Evolutionary conservation across 345 rosid species (phyloP).

Genomic region (Populus simonii): DNA sequence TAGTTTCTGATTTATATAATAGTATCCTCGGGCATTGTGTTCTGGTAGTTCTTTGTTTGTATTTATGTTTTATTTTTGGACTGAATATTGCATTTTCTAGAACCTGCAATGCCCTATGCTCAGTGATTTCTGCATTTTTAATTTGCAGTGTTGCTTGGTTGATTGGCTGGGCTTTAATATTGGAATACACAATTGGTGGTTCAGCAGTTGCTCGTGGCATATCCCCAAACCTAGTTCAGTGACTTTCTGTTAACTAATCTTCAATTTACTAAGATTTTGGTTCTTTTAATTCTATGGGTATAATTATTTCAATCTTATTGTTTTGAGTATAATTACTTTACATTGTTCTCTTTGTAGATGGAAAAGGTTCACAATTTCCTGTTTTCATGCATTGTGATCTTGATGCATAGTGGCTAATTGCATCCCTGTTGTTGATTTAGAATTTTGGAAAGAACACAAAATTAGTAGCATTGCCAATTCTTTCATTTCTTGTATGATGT

Average conservation of each 20-base stretch:
- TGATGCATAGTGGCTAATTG: background rate
- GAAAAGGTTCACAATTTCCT: background rate
- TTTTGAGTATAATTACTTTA: background rate
- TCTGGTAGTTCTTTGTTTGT: too few species aligned
- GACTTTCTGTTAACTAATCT: background rate
- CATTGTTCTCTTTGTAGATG: background rate
- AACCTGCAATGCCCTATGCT: background rate
- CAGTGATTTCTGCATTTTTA: background rate
- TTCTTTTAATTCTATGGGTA: background rate
- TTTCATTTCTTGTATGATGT: constrained; percentile 5
- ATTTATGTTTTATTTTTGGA: background rate
- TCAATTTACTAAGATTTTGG: background rate
- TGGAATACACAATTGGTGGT: constrained; percentile 95
- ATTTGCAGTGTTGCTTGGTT: constrained; percentile 89
- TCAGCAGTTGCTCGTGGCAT: constrained; percentile 95
- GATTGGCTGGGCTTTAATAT: constrained; percentile 88
- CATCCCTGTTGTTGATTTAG: background rate
- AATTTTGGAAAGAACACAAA: background rate
- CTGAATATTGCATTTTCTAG: background rate
- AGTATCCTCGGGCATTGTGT: background rate
- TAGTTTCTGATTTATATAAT: background rate
- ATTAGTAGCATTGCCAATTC: background rate
- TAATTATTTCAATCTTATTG: background rate
- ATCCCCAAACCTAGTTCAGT: constrained; percentile 69
- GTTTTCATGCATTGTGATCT: constrained; percentile 1